Evolutionary conservation across 805 yeast genomes (phyloP).

Genomic region (Candida xiaguanensis): DNA sequence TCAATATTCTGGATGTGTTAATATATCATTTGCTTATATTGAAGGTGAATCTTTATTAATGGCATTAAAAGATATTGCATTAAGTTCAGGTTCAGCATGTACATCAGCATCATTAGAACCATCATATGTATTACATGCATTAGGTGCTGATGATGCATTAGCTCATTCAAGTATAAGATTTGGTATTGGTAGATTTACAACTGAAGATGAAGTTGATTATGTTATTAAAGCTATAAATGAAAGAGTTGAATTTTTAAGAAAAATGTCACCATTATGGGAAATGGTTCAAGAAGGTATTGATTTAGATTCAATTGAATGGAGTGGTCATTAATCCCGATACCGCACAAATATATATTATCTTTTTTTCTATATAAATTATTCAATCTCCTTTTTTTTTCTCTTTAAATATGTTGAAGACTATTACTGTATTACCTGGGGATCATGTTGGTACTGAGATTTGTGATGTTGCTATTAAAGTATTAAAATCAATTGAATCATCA

Average conservation of each 20-base stretch:
- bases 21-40: constrained; percentile 92
- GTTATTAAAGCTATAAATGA: constrained; percentile 84
- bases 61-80: constrained; percentile 96
- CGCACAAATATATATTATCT: not conserved
- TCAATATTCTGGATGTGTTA: constrained; percentile 89
- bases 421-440: constrained; percentile 93
- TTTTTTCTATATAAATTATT: not conserved
- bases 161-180: constrained; percentile 98
- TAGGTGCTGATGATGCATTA: constrained; percentile 96
- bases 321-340: constrained; percentile 66
- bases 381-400: constrained; percentile 1
- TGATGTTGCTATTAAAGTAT: constrained; percentile 87
- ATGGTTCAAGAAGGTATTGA: constrained; percentile 99
- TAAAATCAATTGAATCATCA: constrained; percentile 64
- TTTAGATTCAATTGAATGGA: constrained; percentile 91
- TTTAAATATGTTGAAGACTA: constrained; percentile 45
- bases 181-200: constrained; percentile 95
- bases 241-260: constrained; percentile 87
- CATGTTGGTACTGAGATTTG: constrained; percentile 93
- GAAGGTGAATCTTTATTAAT: constrained; percentile 96
- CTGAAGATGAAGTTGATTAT: constrained; percentile 93
- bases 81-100: constrained; percentile 96
- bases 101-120: constrained; percentile 98
- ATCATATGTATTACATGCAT: constrained; percentile 90
- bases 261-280: constrained; percentile 95